Conservation (phyloP, 345 rosid genomes). For the Tarenaya hassleriana region DNA sequence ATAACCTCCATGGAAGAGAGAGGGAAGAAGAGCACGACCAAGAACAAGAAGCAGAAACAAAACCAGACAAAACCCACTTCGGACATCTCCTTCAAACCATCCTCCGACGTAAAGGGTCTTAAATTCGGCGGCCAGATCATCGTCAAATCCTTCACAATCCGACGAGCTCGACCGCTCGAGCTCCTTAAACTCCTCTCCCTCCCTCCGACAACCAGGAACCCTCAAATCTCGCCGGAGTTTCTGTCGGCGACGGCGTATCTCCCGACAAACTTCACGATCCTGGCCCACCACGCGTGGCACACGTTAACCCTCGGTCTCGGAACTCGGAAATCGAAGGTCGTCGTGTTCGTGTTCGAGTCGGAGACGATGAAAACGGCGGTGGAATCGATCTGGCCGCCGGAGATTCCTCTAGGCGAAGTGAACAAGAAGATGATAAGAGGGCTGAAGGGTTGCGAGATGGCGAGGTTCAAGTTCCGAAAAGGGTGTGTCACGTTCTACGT, state of each 20-base stretch:
- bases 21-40: too few relatives aligned
- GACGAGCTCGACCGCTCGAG: constrained; percentile 70
- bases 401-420: constrained; percentile 81
- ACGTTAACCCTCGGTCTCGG: constrained; percentile 89
- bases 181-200: constrained; percentile 71
- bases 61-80: constrained; percentile 43
- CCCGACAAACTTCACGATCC: constrained; percentile 89
- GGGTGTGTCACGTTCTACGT: constrained; percentile 96
- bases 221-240: constrained; percentile 36
- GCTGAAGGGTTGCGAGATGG: constrained; percentile 65
- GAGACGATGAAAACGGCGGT: constrained; percentile 52
- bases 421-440: constrained; percentile 79
- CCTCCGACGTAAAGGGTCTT: constrained; percentile 79
- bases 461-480: constrained; percentile 88
- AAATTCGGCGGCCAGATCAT: constrained; percentile 85
- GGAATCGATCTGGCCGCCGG: constrained; percentile 69
- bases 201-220: constrained; percentile 35
- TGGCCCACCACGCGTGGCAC: constrained; percentile 98
- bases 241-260: constrained; percentile 75
- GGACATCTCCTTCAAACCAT: constrained; percentile 67
- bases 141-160: constrained; percentile 89
- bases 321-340: constrained; percentile 74
- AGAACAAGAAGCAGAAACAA: too few relatives aligned
- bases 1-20: too few relatives aligned
- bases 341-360: constrained; percentile 77